phyloP scores from a whole-genome alignment of 225 moss, liverwort and hornwort species.

The Pleurozium schreberi region DNA sequence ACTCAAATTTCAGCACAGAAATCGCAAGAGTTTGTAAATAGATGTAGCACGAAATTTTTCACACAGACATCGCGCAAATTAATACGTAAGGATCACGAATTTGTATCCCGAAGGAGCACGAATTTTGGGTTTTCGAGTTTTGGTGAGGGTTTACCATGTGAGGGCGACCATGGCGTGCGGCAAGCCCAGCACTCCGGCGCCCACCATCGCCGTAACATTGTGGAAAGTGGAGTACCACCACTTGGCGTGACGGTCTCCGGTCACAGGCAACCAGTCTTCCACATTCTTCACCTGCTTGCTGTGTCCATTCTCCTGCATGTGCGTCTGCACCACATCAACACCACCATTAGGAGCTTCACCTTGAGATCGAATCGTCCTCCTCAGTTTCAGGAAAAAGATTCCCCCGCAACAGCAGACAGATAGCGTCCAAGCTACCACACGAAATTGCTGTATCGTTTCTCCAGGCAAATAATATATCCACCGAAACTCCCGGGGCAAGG shows the following conservation, averaged over 20 bases:
- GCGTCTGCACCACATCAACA: not conserved
- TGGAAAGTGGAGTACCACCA: conserved; percentile 96
- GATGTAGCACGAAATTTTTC: not conserved
- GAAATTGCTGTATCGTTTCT: not conserved
- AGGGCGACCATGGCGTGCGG: conserved; percentile 50
- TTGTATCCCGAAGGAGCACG: not conserved
- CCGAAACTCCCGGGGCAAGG: not conserved
- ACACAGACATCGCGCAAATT: not conserved
- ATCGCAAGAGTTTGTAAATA: not conserved
- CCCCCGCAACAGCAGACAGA: not conserved
- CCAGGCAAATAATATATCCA: not conserved
- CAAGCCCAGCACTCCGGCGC: conserved; percentile 75
- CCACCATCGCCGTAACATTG: conserved; percentile 96
- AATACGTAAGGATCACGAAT: no score
- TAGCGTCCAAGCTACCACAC: not conserved
- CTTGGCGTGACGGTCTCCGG: conserved; percentile 61
- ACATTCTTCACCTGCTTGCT: conserved; percentile 3
- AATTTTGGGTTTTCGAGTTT: not conserved
- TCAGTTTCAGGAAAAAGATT: not conserved
- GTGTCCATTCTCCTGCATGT: conserved; percentile 27
- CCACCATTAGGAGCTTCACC: not conserved
- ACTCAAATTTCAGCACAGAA: not conserved
- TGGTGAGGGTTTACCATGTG: conserved; percentile 34
- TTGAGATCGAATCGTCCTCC: not conserved
- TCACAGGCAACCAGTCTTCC: conserved; percentile 68